Percentiles rank a stretch among this genome's conserved stretches.
These are phyloP conservation scores for maize (Zea mays) DNA, from an alignment of 176 grass and related monocot species.

Conservation along the genomic window Zm-B73-REFERENCE-NAM-5.0 NC_050098.1:200708001-200708500, in stretches of 20 bases:
- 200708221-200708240: constrained; percentile 65
- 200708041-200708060: constrained; percentile 33
- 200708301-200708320: constrained; percentile 51
- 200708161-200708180: background rate
- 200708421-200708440: constrained; percentile 66
- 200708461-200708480: constrained; percentile 70
- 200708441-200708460: constrained; percentile 76
- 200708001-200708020: constrained; percentile 45
- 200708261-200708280: constrained; percentile 54
- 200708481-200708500: constrained; percentile 78
- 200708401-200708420: constrained; percentile 53
- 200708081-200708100: constrained; percentile 38
- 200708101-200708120: background rate
- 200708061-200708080: constrained; percentile 52
- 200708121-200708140: too few species aligned
- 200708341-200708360: background rate
- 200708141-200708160: background rate
- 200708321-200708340: constrained; percentile 56
- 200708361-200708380: background rate
- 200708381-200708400: constrained; percentile 56
- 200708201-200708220: constrained; percentile 58
- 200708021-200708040: constrained; percentile 64
- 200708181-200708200: background rate
- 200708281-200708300: constrained; percentile 57
- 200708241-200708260: constrained; percentile 55